Conservation (phyloP, 2,329 filamentous ascomycete species). For the Knufia petricola region DNA sequence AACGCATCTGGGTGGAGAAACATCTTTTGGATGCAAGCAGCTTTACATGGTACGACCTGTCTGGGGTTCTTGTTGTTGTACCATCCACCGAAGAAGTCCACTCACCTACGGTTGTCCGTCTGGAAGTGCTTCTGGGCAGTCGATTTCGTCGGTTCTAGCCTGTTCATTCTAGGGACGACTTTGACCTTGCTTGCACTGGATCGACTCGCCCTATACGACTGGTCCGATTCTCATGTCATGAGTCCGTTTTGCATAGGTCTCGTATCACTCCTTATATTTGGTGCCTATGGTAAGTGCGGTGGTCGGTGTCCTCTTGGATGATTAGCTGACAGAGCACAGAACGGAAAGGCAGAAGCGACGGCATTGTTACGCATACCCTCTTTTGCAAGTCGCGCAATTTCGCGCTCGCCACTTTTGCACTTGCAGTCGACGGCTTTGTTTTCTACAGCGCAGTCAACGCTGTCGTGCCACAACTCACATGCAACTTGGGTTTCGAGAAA, state of each 20-base stretch:
- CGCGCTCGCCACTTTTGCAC: slow-evolving; percentile 45
- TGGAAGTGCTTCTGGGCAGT: slow-evolving; percentile 38
- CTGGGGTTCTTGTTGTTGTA: slow-evolving; percentile 42
- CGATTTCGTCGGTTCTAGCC: slow-evolving; percentile 39
- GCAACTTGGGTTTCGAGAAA: slow-evolving; percentile 41
- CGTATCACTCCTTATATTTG: slow-evolving; percentile 33
- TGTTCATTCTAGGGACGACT: slow-evolving; percentile 38
- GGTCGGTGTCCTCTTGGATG: not conserved
- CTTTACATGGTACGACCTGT: slow-evolving; percentile 41
- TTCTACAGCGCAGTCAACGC: slow-evolving; percentile 47
- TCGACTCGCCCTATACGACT: slow-evolving; percentile 37
- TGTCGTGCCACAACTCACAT: slow-evolving; percentile 40
- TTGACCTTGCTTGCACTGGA: slow-evolving; percentile 38
- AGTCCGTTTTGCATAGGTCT: slow-evolving; percentile 36
- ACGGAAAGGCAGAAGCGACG: slow-evolving; percentile 47
- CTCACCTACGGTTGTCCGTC: slow-evolving; percentile 32
- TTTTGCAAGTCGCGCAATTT: slow-evolving; percentile 47
- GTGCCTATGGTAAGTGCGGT: slow-evolving; percentile 26
- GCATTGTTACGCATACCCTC: slow-evolving; percentile 48
- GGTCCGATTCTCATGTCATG: slow-evolving; percentile 31
- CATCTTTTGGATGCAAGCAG: slow-evolving; percentile 53
- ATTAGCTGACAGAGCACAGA: slow-evolving; percentile 30
- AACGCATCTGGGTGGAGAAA: slow-evolving; percentile 42
- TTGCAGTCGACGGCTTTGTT: slow-evolving; percentile 50
- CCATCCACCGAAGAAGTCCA: slow-evolving; percentile 34